These are phyloP conservation scores for Boletellus sp. DNA, from an alignment of 1,284 basidiomycete genomes.

Conservation along the genomic window DNA sequence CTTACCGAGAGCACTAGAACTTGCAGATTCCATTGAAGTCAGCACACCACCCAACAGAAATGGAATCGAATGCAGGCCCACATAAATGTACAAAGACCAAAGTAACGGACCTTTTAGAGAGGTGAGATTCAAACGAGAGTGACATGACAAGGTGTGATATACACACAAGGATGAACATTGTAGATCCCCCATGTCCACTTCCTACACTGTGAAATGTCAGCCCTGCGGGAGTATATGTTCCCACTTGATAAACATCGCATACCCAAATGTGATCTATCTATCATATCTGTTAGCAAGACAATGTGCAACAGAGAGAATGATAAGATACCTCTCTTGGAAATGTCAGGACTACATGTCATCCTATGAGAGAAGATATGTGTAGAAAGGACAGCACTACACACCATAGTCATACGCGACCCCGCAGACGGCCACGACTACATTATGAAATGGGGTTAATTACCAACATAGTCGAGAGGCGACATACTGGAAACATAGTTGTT, in stretches of 20 bases:
- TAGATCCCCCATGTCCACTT: background rate
- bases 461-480: no score
- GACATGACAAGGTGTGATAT: no score
- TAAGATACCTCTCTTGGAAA: background rate
- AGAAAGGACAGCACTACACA: background rate
- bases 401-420: slow-evolving; percentile 9
- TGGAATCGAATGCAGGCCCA: background rate
- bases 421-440: background rate
- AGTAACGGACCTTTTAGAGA: no score
- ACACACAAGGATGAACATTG: background rate
- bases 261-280: background rate
- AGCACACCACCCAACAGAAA: background rate
- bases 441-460: no score
- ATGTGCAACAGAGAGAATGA: background rate
- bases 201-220: background rate
- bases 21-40: background rate
- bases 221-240: background rate
- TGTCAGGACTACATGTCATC: background rate
- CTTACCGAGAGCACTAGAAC: background rate
- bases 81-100: background rate
- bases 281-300: background rate
- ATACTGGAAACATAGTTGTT: no score
- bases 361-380: background rate
- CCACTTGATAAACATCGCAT: background rate
- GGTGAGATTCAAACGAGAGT: no score